These are phyloP conservation scores for Solanum habrochaites DNA, from an alignment of 257 asterid genomes.

Conservation along the genomic window DNA sequence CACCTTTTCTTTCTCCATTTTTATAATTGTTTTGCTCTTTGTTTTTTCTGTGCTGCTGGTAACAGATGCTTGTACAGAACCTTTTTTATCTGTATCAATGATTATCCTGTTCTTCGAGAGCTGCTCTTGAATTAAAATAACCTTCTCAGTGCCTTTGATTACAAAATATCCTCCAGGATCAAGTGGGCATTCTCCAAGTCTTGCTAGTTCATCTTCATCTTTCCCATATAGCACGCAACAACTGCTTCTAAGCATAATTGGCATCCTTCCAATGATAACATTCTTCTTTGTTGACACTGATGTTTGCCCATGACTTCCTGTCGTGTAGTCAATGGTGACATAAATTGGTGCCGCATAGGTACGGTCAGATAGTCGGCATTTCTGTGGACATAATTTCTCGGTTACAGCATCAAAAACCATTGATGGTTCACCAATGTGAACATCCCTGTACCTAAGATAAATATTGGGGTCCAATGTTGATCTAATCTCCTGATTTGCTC, in stretches of 20 bases:
- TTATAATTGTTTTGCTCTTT: conserved; percentile 74
- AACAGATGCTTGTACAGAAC: conserved; percentile 98
- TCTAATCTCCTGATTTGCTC: conserved; percentile 43
- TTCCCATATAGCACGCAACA: conserved; percentile 59
- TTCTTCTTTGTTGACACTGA: conserved; percentile 18
- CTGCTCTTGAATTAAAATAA: conserved; percentile 91
- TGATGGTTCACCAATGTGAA: conserved; percentile 43
- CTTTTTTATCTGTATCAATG: conserved; percentile 79
- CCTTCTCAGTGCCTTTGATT: conserved; percentile 91
- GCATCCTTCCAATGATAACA: conserved; percentile 71
- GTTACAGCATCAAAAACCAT: conserved; percentile 12
- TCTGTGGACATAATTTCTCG: conserved; percentile 56
- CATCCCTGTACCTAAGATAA: conserved; percentile 14
- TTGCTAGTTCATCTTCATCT: conserved; percentile 89
- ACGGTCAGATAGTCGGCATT: conserved; percentile 66
- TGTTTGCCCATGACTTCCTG: conserved; percentile 27
- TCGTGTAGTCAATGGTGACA: conserved; percentile 37
- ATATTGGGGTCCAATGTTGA: conserved; percentile 25
- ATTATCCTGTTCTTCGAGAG: conserved; percentile 95
- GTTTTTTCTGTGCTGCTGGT: conserved; percentile 66
- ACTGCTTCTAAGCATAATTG: conserved; percentile 81
- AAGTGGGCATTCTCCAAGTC: conserved; percentile 89
- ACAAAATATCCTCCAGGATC: conserved; percentile 97
- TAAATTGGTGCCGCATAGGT: conserved; percentile 85
- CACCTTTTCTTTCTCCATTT: conserved; percentile 81